phyloP scores from a whole-genome alignment of 208 protist species.

The Lotmaria passim region DNA sequence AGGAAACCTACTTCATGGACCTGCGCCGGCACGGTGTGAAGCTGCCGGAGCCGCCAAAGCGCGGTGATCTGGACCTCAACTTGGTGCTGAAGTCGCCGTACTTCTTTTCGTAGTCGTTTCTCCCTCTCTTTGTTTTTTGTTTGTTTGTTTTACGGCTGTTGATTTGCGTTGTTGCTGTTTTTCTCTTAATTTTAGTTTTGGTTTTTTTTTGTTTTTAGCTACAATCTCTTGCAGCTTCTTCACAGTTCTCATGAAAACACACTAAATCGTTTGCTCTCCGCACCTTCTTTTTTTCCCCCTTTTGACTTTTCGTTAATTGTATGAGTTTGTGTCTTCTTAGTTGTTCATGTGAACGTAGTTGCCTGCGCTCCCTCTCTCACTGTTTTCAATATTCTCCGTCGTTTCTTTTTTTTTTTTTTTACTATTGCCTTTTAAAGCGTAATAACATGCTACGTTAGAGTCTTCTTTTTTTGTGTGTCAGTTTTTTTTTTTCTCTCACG shows the following conservation, averaged over 20 bases:
- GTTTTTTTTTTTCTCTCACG: too few relatives aligned
- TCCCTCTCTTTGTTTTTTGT: conserved; percentile 8
- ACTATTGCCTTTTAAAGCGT: too few relatives aligned
- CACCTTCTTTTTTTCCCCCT: not conserved
- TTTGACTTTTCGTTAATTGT: not conserved
- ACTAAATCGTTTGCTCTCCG: not conserved
- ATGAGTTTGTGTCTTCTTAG: not conserved
- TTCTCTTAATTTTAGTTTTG: conserved; percentile 9
- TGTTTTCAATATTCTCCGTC: not conserved
- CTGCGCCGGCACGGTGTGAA: conserved; percentile 80
- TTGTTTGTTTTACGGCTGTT: conserved; percentile 6
- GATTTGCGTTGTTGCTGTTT: conserved; percentile 24
- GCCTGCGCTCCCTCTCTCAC: conserved; percentile 10
- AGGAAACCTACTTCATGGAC: conserved; percentile 90
- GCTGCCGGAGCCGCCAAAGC: conserved; percentile 88
- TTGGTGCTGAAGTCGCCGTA: conserved; percentile 90
- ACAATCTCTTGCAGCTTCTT: not conserved
- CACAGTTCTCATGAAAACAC: not conserved
- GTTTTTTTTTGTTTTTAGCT: not conserved
- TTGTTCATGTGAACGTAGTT: conserved; percentile 5
- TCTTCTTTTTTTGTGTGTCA: too few relatives aligned
- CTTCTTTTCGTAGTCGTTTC: conserved; percentile 86
- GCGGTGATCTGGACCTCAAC: conserved; percentile 85
- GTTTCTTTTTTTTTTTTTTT: too few relatives aligned
- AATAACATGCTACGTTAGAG: too few relatives aligned